Percentiles rank a stretch among this genome's conserved stretches.
These are phyloP conservation scores for Saposhnikovia divaricata DNA, from an alignment of 129 eudicot species.

Conservation along the genomic window DNA sequence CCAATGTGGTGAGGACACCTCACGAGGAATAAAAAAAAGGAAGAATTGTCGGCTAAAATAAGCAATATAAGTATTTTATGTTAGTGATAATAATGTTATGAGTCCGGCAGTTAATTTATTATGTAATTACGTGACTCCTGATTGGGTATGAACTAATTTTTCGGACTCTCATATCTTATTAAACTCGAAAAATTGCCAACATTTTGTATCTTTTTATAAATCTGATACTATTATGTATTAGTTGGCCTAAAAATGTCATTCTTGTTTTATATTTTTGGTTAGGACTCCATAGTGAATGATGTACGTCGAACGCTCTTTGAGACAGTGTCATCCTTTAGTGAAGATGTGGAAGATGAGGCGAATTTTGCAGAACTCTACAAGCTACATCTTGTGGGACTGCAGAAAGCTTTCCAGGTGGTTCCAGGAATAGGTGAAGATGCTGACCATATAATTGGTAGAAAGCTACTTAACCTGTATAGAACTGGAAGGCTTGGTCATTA, in stretches of 20 bases:
- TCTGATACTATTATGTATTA: not conserved
- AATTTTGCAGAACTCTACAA: conserved; percentile 38
- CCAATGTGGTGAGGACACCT: not conserved
- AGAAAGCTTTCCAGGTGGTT: conserved; percentile 36
- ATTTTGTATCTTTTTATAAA: not conserved
- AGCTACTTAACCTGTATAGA: conserved; percentile 60
- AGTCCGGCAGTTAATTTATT: not conserved
- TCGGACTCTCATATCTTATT: not conserved
- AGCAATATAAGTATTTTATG: not conserved
- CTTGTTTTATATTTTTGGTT: conserved; percentile 1
- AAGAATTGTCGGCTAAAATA: not conserved
- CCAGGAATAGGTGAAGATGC: conserved; percentile 27
- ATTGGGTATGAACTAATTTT: not conserved
- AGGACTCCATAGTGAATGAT: conserved; percentile 54
- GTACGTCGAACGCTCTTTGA: conserved; percentile 51
- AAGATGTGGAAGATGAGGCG: conserved; percentile 32
- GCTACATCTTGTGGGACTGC: conserved; percentile 28
- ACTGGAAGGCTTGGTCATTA: conserved; percentile 88
- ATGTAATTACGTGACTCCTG: not conserved
- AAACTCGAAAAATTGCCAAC: not conserved
- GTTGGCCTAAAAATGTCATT: not conserved
- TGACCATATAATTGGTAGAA: conserved; percentile 34
- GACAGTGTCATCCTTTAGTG: conserved; percentile 38
- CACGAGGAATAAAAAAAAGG: not conserved
- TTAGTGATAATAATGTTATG: not conserved